phyloP scores from a whole-genome alignment of 106 monocot species.

The Phalaenopsis aphrodite region DNA sequence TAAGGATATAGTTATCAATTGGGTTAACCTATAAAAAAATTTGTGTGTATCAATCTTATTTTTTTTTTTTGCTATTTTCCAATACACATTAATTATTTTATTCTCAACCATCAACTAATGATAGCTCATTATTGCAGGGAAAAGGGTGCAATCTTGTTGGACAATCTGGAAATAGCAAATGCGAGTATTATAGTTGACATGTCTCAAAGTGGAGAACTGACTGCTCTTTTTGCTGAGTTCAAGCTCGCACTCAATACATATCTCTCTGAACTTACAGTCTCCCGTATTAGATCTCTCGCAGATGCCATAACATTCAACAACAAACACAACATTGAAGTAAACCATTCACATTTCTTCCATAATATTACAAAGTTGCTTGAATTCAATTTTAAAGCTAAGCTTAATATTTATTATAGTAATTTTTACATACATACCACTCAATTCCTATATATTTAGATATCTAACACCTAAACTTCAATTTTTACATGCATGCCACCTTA shows the following conservation, averaged over 20 bases:
- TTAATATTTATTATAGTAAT: no score
- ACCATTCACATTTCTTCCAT: conserved; percentile 21
- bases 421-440: no score
- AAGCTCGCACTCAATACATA: conserved; percentile 14
- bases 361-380: conserved; percentile 22
- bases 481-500: no score
- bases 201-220: conserved; percentile 5
- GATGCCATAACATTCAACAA: conserved; percentile 62
- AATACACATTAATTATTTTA: no score
- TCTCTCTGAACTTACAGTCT: conserved; percentile 27
- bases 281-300: conserved; percentile 47
- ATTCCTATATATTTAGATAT: no score
- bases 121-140: conserved; percentile 4
- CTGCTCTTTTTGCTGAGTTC: conserved; percentile 39
- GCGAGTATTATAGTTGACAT: conserved; percentile 17
- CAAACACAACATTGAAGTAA: conserved; percentile 20
- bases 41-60: no score
- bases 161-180: conserved; percentile 34
- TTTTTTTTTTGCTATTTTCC: no score
- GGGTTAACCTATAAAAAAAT: no score
- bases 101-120: no score
- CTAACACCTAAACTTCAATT: no score
- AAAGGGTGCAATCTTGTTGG: conserved; percentile 32
- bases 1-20: no score
- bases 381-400: no score